These are phyloP conservation scores for Globisporangium cystogenes DNA, from an alignment of 352 stramenopile genomes.

Conservation along the genomic window DNA sequence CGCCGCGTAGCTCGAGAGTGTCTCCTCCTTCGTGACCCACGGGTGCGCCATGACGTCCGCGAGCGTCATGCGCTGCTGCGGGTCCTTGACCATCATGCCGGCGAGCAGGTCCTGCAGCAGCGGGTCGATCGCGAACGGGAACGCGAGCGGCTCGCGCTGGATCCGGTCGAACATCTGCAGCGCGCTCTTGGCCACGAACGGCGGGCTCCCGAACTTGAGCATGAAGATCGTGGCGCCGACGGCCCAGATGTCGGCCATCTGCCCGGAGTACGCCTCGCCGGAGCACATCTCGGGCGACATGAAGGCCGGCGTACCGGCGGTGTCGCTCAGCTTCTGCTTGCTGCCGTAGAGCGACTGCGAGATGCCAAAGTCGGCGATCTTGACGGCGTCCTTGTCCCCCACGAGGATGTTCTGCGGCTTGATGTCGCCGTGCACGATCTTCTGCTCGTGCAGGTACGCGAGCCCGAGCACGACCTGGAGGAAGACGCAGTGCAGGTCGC, in stretches of 20 bases:
- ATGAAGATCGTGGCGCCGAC: conserved; percentile 88
- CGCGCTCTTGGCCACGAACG: conserved; percentile 87
- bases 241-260: conserved; percentile 90
- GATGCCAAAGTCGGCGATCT: conserved; percentile 92
- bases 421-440: conserved; percentile 85
- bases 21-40: conserved; percentile 75
- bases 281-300: conserved; percentile 92
- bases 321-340: conserved; percentile 75
- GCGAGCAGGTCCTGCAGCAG: conserved; percentile 47
- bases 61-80: conserved; percentile 48
- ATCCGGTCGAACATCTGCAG: conserved; percentile 89
- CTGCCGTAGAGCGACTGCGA: conserved; percentile 80
- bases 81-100: conserved; percentile 65
- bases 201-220: conserved; percentile 82
- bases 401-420: conserved; percentile 89
- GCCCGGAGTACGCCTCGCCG: conserved; percentile 73
- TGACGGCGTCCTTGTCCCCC: conserved; percentile 82
- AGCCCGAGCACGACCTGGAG: conserved; percentile 77
- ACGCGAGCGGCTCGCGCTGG: conserved; percentile 66
- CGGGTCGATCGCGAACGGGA: conserved; percentile 48
- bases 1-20: conserved; percentile 16
- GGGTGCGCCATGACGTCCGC: conserved; percentile 66
- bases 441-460: conserved; percentile 86
- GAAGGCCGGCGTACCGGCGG: conserved; percentile 87
- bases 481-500: conserved; percentile 66